phyloP scores from a whole-genome alignment of 306 rosid species.

The Crotalaria pallida region DNA sequence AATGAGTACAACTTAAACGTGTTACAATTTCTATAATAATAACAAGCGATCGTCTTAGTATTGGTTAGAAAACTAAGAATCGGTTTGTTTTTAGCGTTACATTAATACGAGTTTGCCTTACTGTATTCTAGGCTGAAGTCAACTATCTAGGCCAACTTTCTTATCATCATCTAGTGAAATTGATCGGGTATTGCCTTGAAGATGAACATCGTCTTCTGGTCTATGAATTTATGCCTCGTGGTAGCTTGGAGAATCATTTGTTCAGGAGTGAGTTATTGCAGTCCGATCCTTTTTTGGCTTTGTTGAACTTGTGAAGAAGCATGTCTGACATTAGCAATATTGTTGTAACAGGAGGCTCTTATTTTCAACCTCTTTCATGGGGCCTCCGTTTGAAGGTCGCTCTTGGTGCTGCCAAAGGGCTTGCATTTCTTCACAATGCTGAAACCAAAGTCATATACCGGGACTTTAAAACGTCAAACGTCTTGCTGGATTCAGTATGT shows the following conservation, averaged over 20 bases:
- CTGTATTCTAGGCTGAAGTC: conserved; percentile 43
- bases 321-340: conserved; percentile 10
- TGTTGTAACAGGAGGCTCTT: conserved; percentile 52
- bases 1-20: neutral
- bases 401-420: conserved; percentile 70
- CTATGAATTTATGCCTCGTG: conserved; percentile 64
- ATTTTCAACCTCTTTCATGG: conserved; percentile 76
- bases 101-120: neutral
- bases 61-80: neutral
- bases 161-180: conserved; percentile 58
- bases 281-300: neutral
- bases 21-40: neutral
- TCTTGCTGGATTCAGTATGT: conserved; percentile 60
- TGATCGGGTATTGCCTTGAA: conserved; percentile 62
- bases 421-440: conserved; percentile 57
- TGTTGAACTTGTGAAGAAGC: conserved; percentile 3
- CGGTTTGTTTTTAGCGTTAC: neutral
- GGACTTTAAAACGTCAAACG: conserved; percentile 53
- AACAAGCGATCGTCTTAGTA: neutral
- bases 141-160: conserved; percentile 53
- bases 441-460: conserved; percentile 46
- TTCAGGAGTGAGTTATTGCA: conserved; percentile 50
- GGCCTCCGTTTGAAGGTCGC: conserved; percentile 61
- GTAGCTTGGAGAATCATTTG: conserved; percentile 75
- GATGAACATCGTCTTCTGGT: conserved; percentile 54